These are phyloP conservation scores for Sclerotinia glacialis DNA, from an alignment of 2,329 filamentous ascomycete species.

Conservation along the genomic window DNA sequence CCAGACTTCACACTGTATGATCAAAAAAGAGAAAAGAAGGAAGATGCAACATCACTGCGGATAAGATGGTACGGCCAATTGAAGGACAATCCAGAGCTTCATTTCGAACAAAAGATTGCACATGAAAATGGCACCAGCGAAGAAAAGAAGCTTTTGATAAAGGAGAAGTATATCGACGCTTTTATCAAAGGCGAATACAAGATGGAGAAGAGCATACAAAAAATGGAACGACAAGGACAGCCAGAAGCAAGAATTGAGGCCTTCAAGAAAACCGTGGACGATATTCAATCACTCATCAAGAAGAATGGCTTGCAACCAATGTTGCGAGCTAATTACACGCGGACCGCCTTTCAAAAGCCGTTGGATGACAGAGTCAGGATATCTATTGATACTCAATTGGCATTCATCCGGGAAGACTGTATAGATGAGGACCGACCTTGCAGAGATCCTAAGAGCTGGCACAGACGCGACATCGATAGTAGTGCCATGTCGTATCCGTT, in stretches of 20 bases:
- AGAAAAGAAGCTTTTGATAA: constrained; percentile 79
- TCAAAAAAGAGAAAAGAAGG: constrained; percentile 73
- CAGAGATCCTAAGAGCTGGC: constrained; percentile 85
- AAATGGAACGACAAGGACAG: constrained; percentile 76
- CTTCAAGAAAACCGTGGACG: constrained; percentile 69
- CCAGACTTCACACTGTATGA: constrained; percentile 81
- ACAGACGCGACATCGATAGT: constrained; percentile 84
- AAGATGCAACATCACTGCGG: constrained; percentile 77
- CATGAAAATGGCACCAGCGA: constrained; percentile 72
- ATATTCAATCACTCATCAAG: constrained; percentile 77
- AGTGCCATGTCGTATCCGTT: constrained; percentile 83
- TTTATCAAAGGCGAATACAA: constrained; percentile 86
- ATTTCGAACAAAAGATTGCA: constrained; percentile 85
- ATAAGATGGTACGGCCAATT: constrained; percentile 91
- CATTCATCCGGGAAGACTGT: constrained; percentile 76
- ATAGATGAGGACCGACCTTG: constrained; percentile 83
- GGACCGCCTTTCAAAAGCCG: constrained; percentile 95
- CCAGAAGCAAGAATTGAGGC: constrained; percentile 63
- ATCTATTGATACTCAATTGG: constrained; percentile 87
- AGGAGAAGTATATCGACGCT: constrained; percentile 87
- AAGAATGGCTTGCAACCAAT: constrained; percentile 77
- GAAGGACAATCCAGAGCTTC: constrained; percentile 72
- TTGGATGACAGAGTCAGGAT: constrained; percentile 87
- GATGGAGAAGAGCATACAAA: constrained; percentile 85
- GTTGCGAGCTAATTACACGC: constrained; percentile 86